A percentile compares a stretch with the other conserved stretches of the same genome.
Evolutionary conservation across 176 grass and related monocot species (phyloP).

Genomic region (Triticum dicoccoides): DNA sequence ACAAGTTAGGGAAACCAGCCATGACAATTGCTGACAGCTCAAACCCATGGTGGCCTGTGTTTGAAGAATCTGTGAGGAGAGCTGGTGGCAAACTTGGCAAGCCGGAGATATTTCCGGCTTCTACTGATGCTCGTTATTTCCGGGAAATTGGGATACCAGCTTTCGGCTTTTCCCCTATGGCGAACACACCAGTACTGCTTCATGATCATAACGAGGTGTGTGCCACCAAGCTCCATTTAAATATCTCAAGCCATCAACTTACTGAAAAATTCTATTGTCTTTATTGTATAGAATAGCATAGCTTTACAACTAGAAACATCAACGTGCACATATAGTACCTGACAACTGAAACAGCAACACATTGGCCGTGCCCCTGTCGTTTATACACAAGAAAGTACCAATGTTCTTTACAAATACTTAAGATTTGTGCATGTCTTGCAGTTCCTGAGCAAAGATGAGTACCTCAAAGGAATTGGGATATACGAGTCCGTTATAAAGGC

Average conservation of each 20-base stretch:
- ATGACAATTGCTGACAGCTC: slow-evolving; percentile 59
- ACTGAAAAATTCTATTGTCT: background rate
- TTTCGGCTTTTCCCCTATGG: slow-evolving; percentile 94
- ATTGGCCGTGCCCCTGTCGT: background rate
- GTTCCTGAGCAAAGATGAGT: slow-evolving; percentile 93
- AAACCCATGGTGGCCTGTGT: slow-evolving; percentile 75
- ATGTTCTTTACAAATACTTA: background rate
- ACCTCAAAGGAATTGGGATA: slow-evolving; percentile 71
- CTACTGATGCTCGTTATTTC: slow-evolving; percentile 84
- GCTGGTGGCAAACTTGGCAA: slow-evolving; percentile 73
- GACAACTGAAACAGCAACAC: background rate
- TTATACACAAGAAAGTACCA: background rate
- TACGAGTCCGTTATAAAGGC: slow-evolving; percentile 77
- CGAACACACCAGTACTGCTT: slow-evolving; percentile 80
- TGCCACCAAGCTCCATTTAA: background rate
- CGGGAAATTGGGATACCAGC: slow-evolving; percentile 72
- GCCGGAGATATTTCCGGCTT: slow-evolving; percentile 82
- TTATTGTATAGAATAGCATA: background rate
- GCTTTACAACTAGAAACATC: background rate
- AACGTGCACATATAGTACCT: background rate
- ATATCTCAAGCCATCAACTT: background rate
- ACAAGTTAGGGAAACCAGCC: slow-evolving; percentile 76
- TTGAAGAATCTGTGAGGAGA: slow-evolving; percentile 72
- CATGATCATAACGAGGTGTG: slow-evolving; percentile 96
- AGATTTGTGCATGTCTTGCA: slow-evolving; percentile 17